Conservation (phyloP, 192 early-diverging fungal species). For the Cetraspora pellucida region DNA sequence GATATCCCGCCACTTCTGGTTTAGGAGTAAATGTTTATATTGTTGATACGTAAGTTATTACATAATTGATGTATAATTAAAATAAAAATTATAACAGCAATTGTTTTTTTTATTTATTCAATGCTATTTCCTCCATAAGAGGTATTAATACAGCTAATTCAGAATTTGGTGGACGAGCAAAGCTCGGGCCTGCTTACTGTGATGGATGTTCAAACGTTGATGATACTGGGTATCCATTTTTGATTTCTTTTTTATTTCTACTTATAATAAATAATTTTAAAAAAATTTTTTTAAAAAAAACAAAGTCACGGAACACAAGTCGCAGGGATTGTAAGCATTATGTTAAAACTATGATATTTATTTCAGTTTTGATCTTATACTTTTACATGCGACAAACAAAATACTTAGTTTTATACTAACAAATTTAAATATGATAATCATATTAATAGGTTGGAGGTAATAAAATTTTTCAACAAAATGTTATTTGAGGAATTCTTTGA, state of each 20-base stretch:
- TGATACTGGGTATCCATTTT: slow-evolving; percentile 42
- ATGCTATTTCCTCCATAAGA: slow-evolving; percentile 50
- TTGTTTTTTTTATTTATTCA: not conserved
- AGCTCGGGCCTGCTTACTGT: slow-evolving; percentile 38
- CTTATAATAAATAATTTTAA: not conserved
- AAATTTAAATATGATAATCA: not conserved
- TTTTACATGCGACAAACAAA: too few relatives aligned
- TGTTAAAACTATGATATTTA: not conserved
- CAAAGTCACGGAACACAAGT: slow-evolving; percentile 68
- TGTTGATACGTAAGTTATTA: slow-evolving; percentile 51
- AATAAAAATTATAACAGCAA: not conserved
- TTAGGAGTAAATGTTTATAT: slow-evolving; percentile 60
- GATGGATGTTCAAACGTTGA: slow-evolving; percentile 40
- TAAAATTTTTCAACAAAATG: slow-evolving; percentile 30
- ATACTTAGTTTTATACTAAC: too few relatives aligned
- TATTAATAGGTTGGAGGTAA: slow-evolving; percentile 52
- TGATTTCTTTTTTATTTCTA: not conserved
- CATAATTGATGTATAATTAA: not conserved
- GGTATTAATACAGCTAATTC: slow-evolving; percentile 59
- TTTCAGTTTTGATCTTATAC: too few relatives aligned
- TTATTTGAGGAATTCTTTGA: too few relatives aligned
- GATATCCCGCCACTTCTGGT: slow-evolving; percentile 68
- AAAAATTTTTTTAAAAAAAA: not conserved
- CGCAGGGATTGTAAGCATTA: slow-evolving; percentile 58
- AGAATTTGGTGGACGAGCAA: slow-evolving; percentile 76